Percentiles rank a stretch among this genome's conserved stretches.
Conservation (phyloP, 495 filamentous ascomycete species). For the Neurospora sublineolata region DNA sequence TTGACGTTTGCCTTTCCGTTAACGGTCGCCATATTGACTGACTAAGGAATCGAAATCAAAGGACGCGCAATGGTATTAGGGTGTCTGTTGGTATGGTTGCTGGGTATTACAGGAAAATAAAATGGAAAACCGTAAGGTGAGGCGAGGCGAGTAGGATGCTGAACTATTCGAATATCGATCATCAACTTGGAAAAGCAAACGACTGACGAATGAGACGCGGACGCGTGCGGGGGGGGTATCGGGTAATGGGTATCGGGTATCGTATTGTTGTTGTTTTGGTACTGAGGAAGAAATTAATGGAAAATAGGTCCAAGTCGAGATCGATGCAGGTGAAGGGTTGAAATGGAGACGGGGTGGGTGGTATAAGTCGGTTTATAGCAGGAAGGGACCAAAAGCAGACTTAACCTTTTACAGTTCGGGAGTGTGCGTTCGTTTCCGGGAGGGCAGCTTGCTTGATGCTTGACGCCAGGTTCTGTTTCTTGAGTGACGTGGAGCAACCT, state of each 20-base stretch:
- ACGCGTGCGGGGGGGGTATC: neutral
- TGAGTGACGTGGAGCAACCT: constrained; percentile 2
- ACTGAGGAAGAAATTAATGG: neutral
- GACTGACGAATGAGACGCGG: neutral
- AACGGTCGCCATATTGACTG: constrained; percentile 16
- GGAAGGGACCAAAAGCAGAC: neutral
- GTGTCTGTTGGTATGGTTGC: neutral
- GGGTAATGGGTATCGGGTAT: neutral
- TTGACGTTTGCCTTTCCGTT: constrained; percentile 40
- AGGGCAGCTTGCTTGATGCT: neutral
- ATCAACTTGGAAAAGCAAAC: neutral
- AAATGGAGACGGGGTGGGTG: neutral
- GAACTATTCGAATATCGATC: neutral
- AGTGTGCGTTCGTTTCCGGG: neutral
- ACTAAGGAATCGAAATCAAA: neutral
- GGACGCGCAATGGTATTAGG: neutral
- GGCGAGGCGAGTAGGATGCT: neutral
- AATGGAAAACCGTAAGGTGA: constrained; percentile 1
- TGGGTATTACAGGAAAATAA: constrained; percentile 6
- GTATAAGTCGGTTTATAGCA: constrained; percentile 8
- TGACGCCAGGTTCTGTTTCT: neutral
- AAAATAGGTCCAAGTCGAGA: neutral
- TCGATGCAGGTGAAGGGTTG: neutral
- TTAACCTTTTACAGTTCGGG: neutral
- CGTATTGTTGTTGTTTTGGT: neutral